Conservation (phyloP, 1,284 basidiomycete species). For the Athelia psychrophila region DNA sequence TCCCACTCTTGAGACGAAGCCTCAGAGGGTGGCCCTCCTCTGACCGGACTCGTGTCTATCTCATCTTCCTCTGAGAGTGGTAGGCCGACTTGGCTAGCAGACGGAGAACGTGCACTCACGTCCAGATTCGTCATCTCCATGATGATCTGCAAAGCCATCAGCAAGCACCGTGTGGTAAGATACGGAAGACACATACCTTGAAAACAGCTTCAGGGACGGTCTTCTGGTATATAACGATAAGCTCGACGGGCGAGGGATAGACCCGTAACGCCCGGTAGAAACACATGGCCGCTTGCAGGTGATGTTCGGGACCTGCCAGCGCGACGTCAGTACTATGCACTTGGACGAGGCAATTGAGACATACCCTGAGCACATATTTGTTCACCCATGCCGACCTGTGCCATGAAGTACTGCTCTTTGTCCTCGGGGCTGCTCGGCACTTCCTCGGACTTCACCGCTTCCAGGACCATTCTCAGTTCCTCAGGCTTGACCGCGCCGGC, state of each 20-base stretch:
- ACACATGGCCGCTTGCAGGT: constrained; percentile 80
- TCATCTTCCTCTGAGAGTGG: constrained; percentile 40
- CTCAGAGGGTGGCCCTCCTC: constrained; percentile 72
- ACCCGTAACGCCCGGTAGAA: constrained; percentile 95
- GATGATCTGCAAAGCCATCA: constrained; percentile 52
- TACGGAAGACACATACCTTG: constrained; percentile 47
- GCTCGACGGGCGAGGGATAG: constrained; percentile 91
- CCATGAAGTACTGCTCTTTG: constrained; percentile 89
- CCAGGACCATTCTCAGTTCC: constrained; percentile 59
- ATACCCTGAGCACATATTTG: constrained; percentile 76
- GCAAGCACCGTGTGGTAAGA: no score
- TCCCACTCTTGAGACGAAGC: constrained; percentile 87
- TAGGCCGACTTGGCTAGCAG: constrained; percentile 27
- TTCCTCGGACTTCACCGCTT: constrained; percentile 61
- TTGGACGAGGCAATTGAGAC: constrained; percentile 14
- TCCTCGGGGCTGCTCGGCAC: constrained; percentile 68
- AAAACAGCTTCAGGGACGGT: constrained; percentile 88
- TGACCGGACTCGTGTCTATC: constrained; percentile 53
- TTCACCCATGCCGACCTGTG: constrained; percentile 87
- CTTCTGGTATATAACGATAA: constrained; percentile 92
- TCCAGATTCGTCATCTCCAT: constrained; percentile 88
- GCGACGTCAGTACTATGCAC: background rate
- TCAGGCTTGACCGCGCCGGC: constrained; percentile 38
- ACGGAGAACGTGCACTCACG: constrained; percentile 67
- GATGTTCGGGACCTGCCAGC: constrained; percentile 69